Percentiles rank a stretch among this genome's conserved stretches.
Evolutionary conservation across 2,329 filamentous ascomycete species (phyloP).

Genomic region (Alternaria angustiovoidea): DNA sequence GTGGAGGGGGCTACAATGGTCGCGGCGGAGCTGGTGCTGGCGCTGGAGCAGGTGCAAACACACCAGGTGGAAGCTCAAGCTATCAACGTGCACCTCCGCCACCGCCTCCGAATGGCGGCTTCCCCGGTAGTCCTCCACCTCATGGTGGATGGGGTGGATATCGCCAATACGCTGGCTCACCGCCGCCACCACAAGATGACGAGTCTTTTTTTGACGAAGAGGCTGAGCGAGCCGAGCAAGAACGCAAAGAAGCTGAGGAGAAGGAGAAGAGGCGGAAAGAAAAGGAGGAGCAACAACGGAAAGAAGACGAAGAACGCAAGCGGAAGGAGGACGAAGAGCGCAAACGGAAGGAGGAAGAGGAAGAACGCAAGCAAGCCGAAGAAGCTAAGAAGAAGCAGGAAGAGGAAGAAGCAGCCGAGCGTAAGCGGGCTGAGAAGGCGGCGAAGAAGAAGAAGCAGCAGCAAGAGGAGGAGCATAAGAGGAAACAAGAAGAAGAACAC

Average conservation of each 20-base stretch:
- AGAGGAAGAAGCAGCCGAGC: conserved; percentile 4
- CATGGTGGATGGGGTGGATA: conserved; percentile 43
- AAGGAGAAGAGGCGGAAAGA: conserved; percentile 13
- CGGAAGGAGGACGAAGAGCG: not conserved
- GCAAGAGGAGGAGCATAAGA: conserved; percentile 27
- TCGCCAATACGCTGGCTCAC: conserved; percentile 40
- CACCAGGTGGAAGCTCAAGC: conserved; percentile 31
- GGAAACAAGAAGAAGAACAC: conserved; percentile 63
- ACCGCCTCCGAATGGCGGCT: conserved; percentile 42
- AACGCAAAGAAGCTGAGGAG: conserved; percentile 16
- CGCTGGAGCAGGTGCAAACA: conserved; percentile 38
- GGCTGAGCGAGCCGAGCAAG: conserved; percentile 66
- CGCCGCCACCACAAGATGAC: conserved; percentile 42
- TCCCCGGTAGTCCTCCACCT: conserved; percentile 44
- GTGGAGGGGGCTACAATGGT: conserved; percentile 34
- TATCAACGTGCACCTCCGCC: conserved; percentile 44
- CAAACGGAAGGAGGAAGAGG: conserved; percentile 20
- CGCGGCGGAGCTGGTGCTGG: conserved; percentile 46
- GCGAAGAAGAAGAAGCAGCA: conserved; percentile 1
- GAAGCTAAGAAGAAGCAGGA: conserved; percentile 13
- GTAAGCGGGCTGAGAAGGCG: not conserved
- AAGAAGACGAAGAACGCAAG: conserved; percentile 6
- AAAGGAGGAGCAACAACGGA: conserved; percentile 7
- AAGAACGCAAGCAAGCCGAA: conserved; percentile 19
- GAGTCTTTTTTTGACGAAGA: conserved; percentile 48